Conservation (phyloP, 2,329 filamentous ascomycete species). For the Exutisphaerella laricina region DNA sequence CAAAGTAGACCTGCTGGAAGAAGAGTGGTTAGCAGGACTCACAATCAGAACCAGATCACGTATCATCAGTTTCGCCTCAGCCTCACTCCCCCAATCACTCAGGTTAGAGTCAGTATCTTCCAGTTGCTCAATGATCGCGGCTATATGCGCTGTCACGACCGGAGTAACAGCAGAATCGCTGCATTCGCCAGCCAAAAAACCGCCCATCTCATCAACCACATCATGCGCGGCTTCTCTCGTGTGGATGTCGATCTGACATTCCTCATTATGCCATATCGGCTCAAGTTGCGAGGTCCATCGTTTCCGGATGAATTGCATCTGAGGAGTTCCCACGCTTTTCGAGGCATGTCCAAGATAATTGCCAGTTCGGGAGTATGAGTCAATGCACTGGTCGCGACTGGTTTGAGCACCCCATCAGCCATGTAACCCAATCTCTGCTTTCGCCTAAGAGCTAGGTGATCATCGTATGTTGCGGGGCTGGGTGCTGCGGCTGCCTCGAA, state of each 20-base stretch:
- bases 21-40: no score
- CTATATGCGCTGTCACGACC: slow-evolving; percentile 9
- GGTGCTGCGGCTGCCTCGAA: no score
- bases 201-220: slow-evolving; percentile 3
- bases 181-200: slow-evolving; percentile 1
- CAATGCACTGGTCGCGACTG: slow-evolving; percentile 9
- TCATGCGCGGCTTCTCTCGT: slow-evolving; percentile 9
- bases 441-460: slow-evolving; percentile 11
- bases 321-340: slow-evolving; percentile 9
- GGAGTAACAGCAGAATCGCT: slow-evolving; percentile 3
- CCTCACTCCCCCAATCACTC: slow-evolving; percentile 7
- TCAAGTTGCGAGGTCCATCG: slow-evolving; percentile 2
- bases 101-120: slow-evolving; percentile 4
- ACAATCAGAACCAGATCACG: no score
- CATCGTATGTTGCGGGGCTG: slow-evolving; percentile 1
- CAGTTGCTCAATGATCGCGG: slow-evolving; percentile 7
- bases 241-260: slow-evolving; percentile 9
- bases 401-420: slow-evolving; percentile 11
- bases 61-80: slow-evolving; percentile 10
- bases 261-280: slow-evolving; percentile 6
- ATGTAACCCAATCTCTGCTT: slow-evolving; percentile 14
- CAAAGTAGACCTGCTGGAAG: slow-evolving; percentile 8
- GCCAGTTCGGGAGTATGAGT: slow-evolving; percentile 12
- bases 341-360: slow-evolving; percentile 10
- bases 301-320: slow-evolving; percentile 6